A percentile compares a stretch with the other conserved stretches of the same genome.
Evolutionary conservation across 495 filamentous ascomycete species (phyloP).

Genomic region (Hypoxylon subgilvum): DNA sequence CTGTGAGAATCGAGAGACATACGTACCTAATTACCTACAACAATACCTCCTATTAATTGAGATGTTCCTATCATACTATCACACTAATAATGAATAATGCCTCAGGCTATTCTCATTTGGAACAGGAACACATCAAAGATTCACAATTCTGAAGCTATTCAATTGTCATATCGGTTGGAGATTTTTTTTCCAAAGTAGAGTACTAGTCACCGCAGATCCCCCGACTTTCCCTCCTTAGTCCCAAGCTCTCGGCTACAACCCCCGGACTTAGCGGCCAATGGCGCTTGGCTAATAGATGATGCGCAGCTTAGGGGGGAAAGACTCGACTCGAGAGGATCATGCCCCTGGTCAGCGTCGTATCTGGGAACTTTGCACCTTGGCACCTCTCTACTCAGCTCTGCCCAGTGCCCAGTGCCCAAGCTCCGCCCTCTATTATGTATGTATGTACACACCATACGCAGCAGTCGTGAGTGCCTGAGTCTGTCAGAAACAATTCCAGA

Average conservation of each 20-base stretch:
- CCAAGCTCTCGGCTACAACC: not conserved
- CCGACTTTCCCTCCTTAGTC: not conserved
- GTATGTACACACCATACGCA: no score
- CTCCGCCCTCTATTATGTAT: not conserved
- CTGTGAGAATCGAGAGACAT: no score
- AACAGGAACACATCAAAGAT: no score
- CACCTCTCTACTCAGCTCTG: not conserved
- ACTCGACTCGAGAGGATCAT: not conserved
- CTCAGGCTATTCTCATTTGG: no score
- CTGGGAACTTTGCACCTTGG: not conserved
- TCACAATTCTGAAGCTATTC: not conserved
- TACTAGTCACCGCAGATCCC: no score
- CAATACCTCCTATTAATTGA: no score
- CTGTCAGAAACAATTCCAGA: constrained; percentile 9
- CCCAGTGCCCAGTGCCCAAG: no score
- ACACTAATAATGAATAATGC: no score
- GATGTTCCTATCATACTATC: no score
- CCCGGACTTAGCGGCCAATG: constrained; percentile 1
- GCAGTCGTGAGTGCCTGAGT: constrained; percentile 15
- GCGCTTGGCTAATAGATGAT: constrained; percentile 4
- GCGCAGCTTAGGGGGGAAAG: constrained; percentile 2
- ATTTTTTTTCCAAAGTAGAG: no score
- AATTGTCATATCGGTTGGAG: not conserved
- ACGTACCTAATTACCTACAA: no score
- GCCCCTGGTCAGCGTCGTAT: constrained; percentile 19